A percentile compares a stretch with the other conserved stretches of the same genome.
These are phyloP conservation scores for Hordeum vulgare DNA, from an alignment of 176 grass and related monocot species.

Conservation along the genomic window MorexV3_pseudomolecules_assembly NC_058522.1:545559361-545559860, in stretches of 20 bases:
- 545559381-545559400: constrained; percentile 7
- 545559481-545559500: constrained; percentile 4
- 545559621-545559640: constrained; percentile 5
- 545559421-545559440: not conserved
- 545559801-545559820: not conserved
- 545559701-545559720: not conserved
- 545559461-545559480: constrained; percentile 3
- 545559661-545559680: not conserved
- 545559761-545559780: constrained; percentile 4
- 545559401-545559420: not conserved
- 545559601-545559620: not conserved
- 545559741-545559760: constrained; percentile 5
- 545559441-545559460: constrained; percentile 4
- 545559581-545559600: not conserved
- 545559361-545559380: not conserved
- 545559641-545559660: constrained; percentile 18
- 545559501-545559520: not conserved
- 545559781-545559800: not conserved
- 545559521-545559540: not conserved
- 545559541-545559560: not conserved
- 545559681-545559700: not conserved
- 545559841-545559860: not conserved
- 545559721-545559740: not conserved
- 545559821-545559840: constrained; percentile 6
- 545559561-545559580: not conserved